Base-by-base conservation (phyloP, 1,284 basidiomycete species). In the Microbotryum scabiosae region DNA sequence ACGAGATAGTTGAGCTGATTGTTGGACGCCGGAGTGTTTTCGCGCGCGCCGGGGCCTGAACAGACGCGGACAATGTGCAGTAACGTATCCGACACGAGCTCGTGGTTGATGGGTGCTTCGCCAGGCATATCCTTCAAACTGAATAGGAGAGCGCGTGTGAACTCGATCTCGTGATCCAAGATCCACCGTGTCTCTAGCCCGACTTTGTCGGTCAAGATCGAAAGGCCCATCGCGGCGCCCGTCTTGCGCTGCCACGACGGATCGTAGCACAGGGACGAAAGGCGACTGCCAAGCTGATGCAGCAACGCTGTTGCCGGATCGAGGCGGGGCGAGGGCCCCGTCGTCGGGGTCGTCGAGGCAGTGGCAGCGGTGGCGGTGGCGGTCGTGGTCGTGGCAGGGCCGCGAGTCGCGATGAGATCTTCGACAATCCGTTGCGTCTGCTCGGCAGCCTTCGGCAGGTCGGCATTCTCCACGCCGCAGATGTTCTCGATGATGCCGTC, bases 101-200 rank as follows among this genome's bases (percentile, higher is more conserved):
- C 83, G 43, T 92, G 83, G 69, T 93, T 86, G 25, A 83, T 82
- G 1, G 91, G 89, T 48, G 92, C 82, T 68, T 98, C 93, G 67
- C 84, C 83, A 0, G 96, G 93, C 73, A 97, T 88, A 73, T 98
- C 94, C 74, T 98, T 97, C 54, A 99, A 80, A 65, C 94, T 88
- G 73, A 93, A 93, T 51, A 98, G 79, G 41, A 99, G 81, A 5
- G 89, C 92, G 51, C 93, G 86, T 55, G 93, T 84, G 65, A 97
- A 85, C 70, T 98, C 94, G 50, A 90, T 82, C 74, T 96, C 88
- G 52, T 91, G 85, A 60, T 96, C 90, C 63, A 83, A 81, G 54
- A 93, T 81, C 89, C 92, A 96, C 67, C 82, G 84, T 25, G 57
- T 59, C 47, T 83, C 78, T 28, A 96, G 77, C 25, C 85, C 82